phyloP scores from a whole-genome alignment of 2,329 filamentous ascomycete species.

The Calonectria fujianensis region DNA sequence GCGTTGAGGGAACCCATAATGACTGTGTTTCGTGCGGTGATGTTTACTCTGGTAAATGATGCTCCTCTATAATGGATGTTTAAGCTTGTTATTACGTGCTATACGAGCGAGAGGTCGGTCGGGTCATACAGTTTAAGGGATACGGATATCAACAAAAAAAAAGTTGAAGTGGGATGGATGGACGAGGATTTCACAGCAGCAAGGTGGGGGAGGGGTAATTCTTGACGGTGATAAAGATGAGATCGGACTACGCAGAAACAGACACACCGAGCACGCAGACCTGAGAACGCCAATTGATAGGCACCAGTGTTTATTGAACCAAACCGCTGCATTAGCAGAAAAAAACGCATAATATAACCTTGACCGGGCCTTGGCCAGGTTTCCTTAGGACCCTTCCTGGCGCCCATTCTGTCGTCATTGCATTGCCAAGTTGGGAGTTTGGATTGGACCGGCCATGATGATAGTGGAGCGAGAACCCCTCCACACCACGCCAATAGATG shows the following conservation, averaged over 20 bases:
- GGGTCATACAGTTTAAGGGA: conserved; percentile 9
- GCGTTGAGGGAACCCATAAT: conserved; percentile 60
- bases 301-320: conserved; percentile 29
- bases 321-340: conserved; percentile 31
- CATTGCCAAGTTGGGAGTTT: conserved; percentile 22
- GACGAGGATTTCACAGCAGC: conserved; percentile 12
- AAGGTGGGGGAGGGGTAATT: conserved; percentile 55
- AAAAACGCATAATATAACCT: conserved; percentile 42
- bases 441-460: conserved; percentile 32
- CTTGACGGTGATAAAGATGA: conserved; percentile 44
- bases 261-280: conserved; percentile 41
- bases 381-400: conserved; percentile 33
- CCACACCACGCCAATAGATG: conserved; percentile 35
- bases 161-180: conserved; percentile 16
- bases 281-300: conserved; percentile 48
- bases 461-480: conserved; percentile 37
- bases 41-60: conserved; percentile 9
- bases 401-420: conserved; percentile 39
- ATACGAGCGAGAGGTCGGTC: conserved; percentile 29
- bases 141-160: conserved; percentile 21
- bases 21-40: conserved; percentile 4
- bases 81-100: neutral
- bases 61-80: neutral
- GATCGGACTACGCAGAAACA: conserved; percentile 47
- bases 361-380: conserved; percentile 32